These are phyloP conservation scores for Candida insectorum DNA, from an alignment of 805 yeast genomes.

Conservation along the genomic window DNA sequence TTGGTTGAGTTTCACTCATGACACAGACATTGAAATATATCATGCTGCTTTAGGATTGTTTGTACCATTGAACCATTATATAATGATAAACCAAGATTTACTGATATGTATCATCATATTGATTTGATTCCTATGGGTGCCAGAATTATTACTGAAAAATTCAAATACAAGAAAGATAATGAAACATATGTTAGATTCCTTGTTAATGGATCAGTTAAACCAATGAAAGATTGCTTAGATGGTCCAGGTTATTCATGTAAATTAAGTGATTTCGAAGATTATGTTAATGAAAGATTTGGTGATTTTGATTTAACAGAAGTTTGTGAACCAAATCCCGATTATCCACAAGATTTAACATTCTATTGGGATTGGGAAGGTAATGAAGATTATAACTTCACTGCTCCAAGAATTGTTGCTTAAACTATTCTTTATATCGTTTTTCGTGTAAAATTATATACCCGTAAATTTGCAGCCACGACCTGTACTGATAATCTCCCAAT, in stretches of 20 bases:
- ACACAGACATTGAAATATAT: slow-evolving; percentile 59
- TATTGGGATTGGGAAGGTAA: slow-evolving; percentile 37
- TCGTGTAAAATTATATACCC: too few species aligned
- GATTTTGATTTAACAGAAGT: slow-evolving; percentile 22
- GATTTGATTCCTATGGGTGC: slow-evolving; percentile 41
- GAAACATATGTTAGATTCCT: slow-evolving; percentile 32
- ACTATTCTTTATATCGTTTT: too few species aligned
- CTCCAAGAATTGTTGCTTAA: too few species aligned
- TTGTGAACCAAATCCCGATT: slow-evolving; percentile 22
- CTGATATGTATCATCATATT: slow-evolving; percentile 42
- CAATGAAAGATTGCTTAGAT: slow-evolving; percentile 27
- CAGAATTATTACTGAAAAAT: slow-evolving; percentile 36
- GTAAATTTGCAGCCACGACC: too few species aligned
- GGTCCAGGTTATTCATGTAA: slow-evolving; percentile 45
- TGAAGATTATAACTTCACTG: slow-evolving; percentile 9
- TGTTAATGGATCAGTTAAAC: slow-evolving; percentile 39
- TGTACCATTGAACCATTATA: slow-evolving; percentile 43
- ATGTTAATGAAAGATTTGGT: slow-evolving; percentile 24
- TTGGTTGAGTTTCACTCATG: slow-evolving; percentile 74
- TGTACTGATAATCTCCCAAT: too few species aligned
- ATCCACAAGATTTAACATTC: slow-evolving; percentile 30
- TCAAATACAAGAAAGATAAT: slow-evolving; percentile 22
- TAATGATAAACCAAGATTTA: slow-evolving; percentile 44
- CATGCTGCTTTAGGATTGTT: slow-evolving; percentile 63
- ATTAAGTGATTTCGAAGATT: slow-evolving; percentile 30